Base-by-base conservation (phyloP, 2,329 filamentous ascomycete species). In the Paecilomyces dactylethromorphus region DNA sequence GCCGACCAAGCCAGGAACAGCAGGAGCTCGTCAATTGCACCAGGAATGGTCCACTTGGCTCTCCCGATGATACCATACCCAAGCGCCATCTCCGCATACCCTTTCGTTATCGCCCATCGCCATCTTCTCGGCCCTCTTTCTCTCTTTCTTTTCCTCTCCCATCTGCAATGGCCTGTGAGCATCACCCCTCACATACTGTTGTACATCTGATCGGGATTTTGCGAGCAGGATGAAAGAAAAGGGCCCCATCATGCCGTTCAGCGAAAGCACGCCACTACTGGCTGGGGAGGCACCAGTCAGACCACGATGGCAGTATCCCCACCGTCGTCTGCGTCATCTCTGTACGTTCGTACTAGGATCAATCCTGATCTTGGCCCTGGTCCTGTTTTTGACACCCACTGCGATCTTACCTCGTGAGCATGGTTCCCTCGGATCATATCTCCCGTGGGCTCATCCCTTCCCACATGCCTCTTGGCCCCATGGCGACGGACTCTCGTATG, bases 401-500 rank as follows among this genome's bases (percentile, higher is more conserved):
- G 69, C 70, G 31, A 63, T 78, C 18, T 64, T 78, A 0, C 74
- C 75, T 5, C 68, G 70, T 51, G 70, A 71, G 12, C 66, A 72
- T 56, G 72, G 75, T 52, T 71, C 73, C 12, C 60, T 74, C 22
- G 73, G 70, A 67, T 70, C 72, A 24, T 78, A 76, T 63, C 60
- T 76, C 1, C 77, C 77, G n/a, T 71, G 75, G 61, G 67, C 73
- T 1, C 63, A 68, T 24, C 68, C 75, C 49, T 71, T 71, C 57
- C 73, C 77, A 15, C 68, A 76, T 54, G 53, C 62, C 10, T 67
- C 70, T 50, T 79, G 76, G 77, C 76, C 78, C 0, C 66, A 74
- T 33, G 71, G 72, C 12, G 61, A 73, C 49, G 81, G 82, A 13
- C 66, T 87, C 53, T 74, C 74, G 26, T 85, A 81, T 63, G 71